Evolutionary conservation across 1,139 yeast genomes (phyloP).

Genomic region (Nematodospora anomalae): DNA sequence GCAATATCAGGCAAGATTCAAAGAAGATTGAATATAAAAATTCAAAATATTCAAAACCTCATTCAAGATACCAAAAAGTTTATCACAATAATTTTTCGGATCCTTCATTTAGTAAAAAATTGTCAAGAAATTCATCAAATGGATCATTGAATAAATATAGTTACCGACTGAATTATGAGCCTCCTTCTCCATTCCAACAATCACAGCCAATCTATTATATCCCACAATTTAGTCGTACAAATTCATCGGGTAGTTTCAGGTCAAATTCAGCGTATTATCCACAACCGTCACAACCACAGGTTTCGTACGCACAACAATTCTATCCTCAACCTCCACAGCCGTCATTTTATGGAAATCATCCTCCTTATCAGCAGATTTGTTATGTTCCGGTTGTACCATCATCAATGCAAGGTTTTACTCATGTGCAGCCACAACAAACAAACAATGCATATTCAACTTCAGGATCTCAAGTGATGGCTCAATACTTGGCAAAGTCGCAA

Average conservation of each 20-base stretch:
- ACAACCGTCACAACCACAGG: conserved; percentile 3
- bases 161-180: conserved; percentile 13
- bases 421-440: conserved; percentile 4
- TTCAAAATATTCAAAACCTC: conserved; percentile 3
- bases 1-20: conserved; percentile 17
- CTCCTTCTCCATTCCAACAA: conserved; percentile 21
- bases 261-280: conserved; percentile 11
- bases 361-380: conserved; percentile 1
- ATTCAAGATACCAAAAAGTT: conserved; percentile 13
- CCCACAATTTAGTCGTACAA: conserved; percentile 13
- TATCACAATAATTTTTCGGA: conserved; percentile 22
- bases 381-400: conserved; percentile 5
- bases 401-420: conserved; percentile 2
- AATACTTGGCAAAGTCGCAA: conserved; percentile 69
- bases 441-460: conserved; percentile 36
- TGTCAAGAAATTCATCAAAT: conserved; percentile 26
- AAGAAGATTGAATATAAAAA: conserved; percentile 8
- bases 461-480: conserved; percentile 78
- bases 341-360: not conserved
- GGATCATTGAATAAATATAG: conserved; percentile 24
- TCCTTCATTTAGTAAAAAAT: conserved; percentile 16
- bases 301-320: not conserved
- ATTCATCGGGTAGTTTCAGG: conserved; percentile 13
- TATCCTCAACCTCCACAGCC: not conserved
- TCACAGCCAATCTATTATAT: conserved; percentile 19